These are phyloP conservation scores for Fusarium chlamydosporum DNA, from an alignment of 2,329 filamentous ascomycete genomes.

Conservation along the genomic window DNA sequence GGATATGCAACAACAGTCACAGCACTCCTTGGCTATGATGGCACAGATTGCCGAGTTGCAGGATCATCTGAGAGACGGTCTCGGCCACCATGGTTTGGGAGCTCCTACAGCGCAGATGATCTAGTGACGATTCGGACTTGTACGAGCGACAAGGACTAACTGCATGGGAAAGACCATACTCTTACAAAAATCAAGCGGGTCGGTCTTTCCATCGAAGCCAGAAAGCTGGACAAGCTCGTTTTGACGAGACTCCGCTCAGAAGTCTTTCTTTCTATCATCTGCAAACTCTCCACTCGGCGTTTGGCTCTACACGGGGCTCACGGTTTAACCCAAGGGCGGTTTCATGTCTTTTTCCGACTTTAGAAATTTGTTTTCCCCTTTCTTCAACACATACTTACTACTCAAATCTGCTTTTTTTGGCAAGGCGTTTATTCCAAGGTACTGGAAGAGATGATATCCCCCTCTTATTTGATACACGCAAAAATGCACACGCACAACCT, in stretches of 20 bases:
- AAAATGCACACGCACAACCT: constrained; percentile 31
- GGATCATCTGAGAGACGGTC: constrained; percentile 57
- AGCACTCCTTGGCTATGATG: constrained; percentile 64
- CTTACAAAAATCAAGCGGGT: constrained; percentile 9
- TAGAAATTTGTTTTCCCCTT: not conserved
- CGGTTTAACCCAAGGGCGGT: constrained; percentile 27
- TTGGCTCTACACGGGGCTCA: constrained; percentile 33
- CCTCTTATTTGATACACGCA: constrained; percentile 42
- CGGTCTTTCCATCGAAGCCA: not conserved
- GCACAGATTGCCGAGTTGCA: constrained; percentile 64
- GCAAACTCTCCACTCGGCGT: constrained; percentile 43
- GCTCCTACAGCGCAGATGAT: constrained; percentile 61
- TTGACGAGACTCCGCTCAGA: constrained; percentile 11
- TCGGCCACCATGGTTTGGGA: constrained; percentile 53
- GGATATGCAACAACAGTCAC: constrained; percentile 65
- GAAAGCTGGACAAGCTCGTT: not conserved
- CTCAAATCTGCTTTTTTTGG: constrained; percentile 19
- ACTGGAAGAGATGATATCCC: constrained; percentile 52
- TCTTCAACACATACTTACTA: not conserved
- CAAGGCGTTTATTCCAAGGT: constrained; percentile 48
- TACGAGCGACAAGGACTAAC: not conserved
- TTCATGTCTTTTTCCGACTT: constrained; percentile 2
- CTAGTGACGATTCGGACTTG: constrained; percentile 42
- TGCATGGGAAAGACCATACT: not conserved
- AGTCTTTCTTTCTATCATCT: constrained; percentile 6